Evolutionary conservation across 345 rosid species (phyloP), one percentile per base, ranked within the genome.

Genomic region (Turnera subulata): DNA sequence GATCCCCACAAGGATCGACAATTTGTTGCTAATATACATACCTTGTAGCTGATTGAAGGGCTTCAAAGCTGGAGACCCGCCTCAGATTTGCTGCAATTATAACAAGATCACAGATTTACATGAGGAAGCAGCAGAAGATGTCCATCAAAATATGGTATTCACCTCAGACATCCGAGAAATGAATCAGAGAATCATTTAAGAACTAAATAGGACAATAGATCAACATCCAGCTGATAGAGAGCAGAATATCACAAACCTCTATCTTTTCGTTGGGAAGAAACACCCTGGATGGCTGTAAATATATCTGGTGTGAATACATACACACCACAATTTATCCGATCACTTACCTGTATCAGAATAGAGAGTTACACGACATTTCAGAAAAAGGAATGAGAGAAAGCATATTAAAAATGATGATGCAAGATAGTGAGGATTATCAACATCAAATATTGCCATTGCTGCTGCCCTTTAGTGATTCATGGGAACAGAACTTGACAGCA

Each of bases 1-100:
- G 8, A 29, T 29, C 35, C 4, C 35, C 8, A 29, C 35, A 3
- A 29, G 35, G 35, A 4, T 8, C 8, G 35, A 29, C 35, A 3
- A 29, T 4, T 29, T 29, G 8, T 29, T 29, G 35, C 35, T 29
- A 3, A 29, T 8, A 29, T 29, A 50, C 57, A 50, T 66, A 88
- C 97, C 88, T 82, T 57, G 90, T 82, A 14, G 87, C 81, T 2
- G 84, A 82, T 65, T 88, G 96, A 62, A 91, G 91, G 55, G 95
- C 96, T 78, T 91, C 98, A 43, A 85, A 84, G 90, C 98, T 91
- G 62, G 98, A 88, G 48, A 91, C 63, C 61, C 84, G 84, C 81
- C 80, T 85, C 55, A 88, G 72, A 73, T 83, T 86, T 59, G 87
- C 98, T 91, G 74, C 60, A 29, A 59, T 60, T 61, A 32, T 63